Conservation (phyloP, 2,329 filamentous ascomycete species). For the Aureobasidium musti region DNA sequence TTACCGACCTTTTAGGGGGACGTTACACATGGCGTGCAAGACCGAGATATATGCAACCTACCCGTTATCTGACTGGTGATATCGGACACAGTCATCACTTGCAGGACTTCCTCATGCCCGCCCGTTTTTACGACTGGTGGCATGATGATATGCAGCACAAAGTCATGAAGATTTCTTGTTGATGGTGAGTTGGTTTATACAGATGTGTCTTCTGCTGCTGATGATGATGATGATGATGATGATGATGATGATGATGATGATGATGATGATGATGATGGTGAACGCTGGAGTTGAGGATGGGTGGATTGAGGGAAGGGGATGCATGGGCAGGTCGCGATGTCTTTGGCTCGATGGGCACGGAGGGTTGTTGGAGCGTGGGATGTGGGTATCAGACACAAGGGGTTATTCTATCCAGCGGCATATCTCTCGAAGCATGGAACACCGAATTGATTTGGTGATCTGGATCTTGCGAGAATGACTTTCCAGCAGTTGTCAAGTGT, state of each 20-base stretch:
- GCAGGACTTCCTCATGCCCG: neutral
- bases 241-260: no score
- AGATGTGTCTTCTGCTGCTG: neutral
- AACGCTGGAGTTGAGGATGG: neutral
- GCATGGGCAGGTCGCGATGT: neutral
- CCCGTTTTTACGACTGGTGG: neutral
- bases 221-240: no score
- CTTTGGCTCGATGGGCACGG: neutral
- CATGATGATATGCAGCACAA: neutral
- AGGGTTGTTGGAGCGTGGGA: neutral
- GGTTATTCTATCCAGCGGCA: neutral
- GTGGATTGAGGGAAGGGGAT: neutral
- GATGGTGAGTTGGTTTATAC: neutral
- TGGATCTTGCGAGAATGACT: neutral
- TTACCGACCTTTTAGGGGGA: neutral
- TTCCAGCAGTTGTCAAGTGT: no score
- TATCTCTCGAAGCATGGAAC: neutral
- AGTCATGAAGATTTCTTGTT: no score
- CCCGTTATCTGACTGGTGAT: slow-evolving; percentile 31
- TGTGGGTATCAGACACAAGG: slow-evolving; percentile 1
- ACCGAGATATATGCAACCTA: slow-evolving; percentile 21
- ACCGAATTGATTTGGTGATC: neutral
- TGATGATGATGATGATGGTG: no score
- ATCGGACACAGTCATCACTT: slow-evolving; percentile 27
- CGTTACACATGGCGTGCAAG: neutral